These are phyloP conservation scores for Ogataea trehalophila DNA, from an alignment of 805 yeast genomes.

Conservation along the genomic window DNA sequence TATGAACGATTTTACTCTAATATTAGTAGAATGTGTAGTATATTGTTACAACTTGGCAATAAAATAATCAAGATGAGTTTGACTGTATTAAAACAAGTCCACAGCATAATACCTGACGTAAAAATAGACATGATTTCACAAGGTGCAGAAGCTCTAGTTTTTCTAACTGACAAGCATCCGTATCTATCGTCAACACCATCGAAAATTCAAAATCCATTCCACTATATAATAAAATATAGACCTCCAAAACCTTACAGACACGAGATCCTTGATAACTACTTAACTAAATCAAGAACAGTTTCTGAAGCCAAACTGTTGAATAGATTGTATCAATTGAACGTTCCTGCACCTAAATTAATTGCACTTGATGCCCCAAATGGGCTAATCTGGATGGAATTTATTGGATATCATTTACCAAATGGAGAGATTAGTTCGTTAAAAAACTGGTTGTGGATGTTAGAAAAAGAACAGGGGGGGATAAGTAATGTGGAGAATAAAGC, in stretches of 20 bases:
- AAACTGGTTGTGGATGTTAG: slow-evolving; percentile 66
- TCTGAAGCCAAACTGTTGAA: slow-evolving; percentile 78
- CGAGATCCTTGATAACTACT: slow-evolving; percentile 65
- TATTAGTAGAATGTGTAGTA: no score
- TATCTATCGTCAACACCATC: slow-evolving; percentile 40
- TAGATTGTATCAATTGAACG: slow-evolving; percentile 47
- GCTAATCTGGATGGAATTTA: slow-evolving; percentile 79
- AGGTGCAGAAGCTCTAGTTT: slow-evolving; percentile 89
- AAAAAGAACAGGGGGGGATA: slow-evolving; percentile 27
- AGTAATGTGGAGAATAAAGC: slow-evolving; percentile 16
- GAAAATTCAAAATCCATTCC: slow-evolving; percentile 22
- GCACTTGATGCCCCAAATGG: slow-evolving; percentile 77
- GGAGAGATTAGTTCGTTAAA: slow-evolving; percentile 60
- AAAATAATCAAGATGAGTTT: slow-evolving; percentile 44
- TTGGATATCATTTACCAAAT: slow-evolving; percentile 53
- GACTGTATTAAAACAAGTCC: slow-evolving; percentile 40
- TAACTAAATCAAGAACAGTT: slow-evolving; percentile 76
- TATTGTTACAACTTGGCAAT: neutral
- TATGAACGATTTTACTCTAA: no score
- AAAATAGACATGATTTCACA: slow-evolving; percentile 62
- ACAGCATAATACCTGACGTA: slow-evolving; percentile 40
- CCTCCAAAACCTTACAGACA: slow-evolving; percentile 92
- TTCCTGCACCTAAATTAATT: slow-evolving; percentile 69
- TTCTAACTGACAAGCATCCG: slow-evolving; percentile 60
- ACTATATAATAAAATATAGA: slow-evolving; percentile 72